Percentiles rank a stretch among this genome's conserved stretches.
Conservation (phyloP, 805 yeast species). For the Metschnikowia similis region DNA sequence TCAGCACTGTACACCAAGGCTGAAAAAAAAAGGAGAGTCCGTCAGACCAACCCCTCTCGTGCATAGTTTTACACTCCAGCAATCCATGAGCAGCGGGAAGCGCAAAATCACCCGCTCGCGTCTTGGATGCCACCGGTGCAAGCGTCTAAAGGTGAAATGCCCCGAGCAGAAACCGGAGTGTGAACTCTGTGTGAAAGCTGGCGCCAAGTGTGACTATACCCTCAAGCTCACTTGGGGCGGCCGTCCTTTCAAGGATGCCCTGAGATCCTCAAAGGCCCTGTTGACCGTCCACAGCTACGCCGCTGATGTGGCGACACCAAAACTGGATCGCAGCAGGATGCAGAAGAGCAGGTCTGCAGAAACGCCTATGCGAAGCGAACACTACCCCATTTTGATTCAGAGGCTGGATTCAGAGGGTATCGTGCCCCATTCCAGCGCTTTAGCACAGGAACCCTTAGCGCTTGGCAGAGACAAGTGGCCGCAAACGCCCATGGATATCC, state of each 20-base stretch:
- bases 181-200: slow-evolving; percentile 47
- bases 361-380: not conserved
- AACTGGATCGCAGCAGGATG: not conserved
- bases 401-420: not conserved
- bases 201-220: slow-evolving; percentile 56
- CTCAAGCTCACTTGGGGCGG: slow-evolving; percentile 73
- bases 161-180: slow-evolving; percentile 66
- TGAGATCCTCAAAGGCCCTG: not conserved
- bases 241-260: slow-evolving; percentile 48
- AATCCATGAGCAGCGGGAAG: slow-evolving; percentile 4
- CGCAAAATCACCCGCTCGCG: slow-evolving; percentile 43
- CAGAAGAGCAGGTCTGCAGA: not conserved
- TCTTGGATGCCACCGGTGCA: slow-evolving; percentile 60
- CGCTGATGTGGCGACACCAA: not conserved
- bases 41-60: not conserved
- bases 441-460: too few relatives aligned
- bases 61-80: not conserved
- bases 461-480: not conserved
- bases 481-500: not conserved
- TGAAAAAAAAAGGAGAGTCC: not conserved
- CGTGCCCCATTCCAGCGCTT: not conserved
- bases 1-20: not conserved
- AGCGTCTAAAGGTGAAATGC: slow-evolving; percentile 61
- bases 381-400: not conserved
- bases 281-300: not conserved